These are phyloP conservation scores for Gossypium herbaceum DNA, from an alignment of 345 rosid genomes.

Conservation along the genomic window DNA sequence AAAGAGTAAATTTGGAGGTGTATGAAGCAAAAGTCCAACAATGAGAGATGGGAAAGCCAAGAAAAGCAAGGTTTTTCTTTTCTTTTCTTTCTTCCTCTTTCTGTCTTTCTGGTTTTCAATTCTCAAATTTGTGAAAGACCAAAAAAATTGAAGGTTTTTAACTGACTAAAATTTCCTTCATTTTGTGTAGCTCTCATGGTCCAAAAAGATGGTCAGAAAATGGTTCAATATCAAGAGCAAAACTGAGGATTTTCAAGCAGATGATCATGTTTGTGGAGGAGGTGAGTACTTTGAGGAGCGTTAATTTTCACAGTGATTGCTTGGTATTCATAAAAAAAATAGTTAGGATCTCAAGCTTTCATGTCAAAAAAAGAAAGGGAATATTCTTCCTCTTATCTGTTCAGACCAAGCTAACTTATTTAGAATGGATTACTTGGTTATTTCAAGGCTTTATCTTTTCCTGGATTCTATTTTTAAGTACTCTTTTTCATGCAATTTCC, in stretches of 20 bases:
- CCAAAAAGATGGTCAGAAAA: slow-evolving; percentile 87
- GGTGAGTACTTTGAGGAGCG: slow-evolving; percentile 36
- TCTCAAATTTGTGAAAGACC: slow-evolving; percentile 8
- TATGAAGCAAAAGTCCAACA: slow-evolving; percentile 43
- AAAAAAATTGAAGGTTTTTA: neutral
- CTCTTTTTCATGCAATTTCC: slow-evolving; percentile 11
- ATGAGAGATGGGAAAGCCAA: slow-evolving; percentile 85
- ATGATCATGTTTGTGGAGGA: slow-evolving; percentile 45
- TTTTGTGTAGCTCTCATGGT: slow-evolving; percentile 82
- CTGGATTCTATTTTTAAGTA: slow-evolving; percentile 10
- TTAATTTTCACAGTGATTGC: neutral
- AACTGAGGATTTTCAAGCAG: slow-evolving; percentile 79
- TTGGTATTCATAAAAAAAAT: neutral
- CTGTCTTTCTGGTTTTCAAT: slow-evolving; percentile 14
- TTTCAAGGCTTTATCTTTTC: neutral
- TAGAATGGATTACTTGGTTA: neutral
- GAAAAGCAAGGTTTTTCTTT: slow-evolving; percentile 77
- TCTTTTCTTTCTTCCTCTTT: neutral
- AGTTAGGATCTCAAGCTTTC: neutral
- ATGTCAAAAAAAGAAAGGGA: neutral
- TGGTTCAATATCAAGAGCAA: slow-evolving; percentile 93
- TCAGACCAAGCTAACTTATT: neutral
- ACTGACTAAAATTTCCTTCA: too few relatives aligned
- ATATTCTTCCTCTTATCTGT: neutral
- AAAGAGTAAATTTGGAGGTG: slow-evolving; percentile 25